Percentiles rank a stretch among this genome's conserved stretches.
Conservation (phyloP, 495 filamentous ascomycete genomes). For the Tuber brumale region DNA sequence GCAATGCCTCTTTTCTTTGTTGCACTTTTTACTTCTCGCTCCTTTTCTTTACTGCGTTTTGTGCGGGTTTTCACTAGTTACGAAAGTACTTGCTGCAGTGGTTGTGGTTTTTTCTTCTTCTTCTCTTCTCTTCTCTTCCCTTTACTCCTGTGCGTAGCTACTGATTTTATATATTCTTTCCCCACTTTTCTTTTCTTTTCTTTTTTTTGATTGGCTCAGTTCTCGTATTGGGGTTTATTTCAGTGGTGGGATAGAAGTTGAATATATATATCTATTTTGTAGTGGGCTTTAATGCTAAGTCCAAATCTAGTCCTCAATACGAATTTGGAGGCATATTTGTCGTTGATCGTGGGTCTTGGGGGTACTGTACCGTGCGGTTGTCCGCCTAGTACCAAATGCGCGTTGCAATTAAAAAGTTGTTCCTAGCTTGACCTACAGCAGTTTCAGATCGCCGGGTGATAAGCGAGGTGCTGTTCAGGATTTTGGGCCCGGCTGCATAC, state of each 20-base stretch:
- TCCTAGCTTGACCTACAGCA: not conserved
- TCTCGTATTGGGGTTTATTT: not conserved
- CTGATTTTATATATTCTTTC: not conserved
- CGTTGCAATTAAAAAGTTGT: not conserved
- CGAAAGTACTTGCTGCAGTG: not conserved
- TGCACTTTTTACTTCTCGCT: not conserved
- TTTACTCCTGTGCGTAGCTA: not conserved
- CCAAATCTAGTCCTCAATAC: not conserved
- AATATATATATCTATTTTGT: not conserved
- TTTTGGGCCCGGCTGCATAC: not conserved
- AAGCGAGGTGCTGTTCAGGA: not conserved
- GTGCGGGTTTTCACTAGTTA: not conserved
- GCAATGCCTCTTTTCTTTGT: not conserved
- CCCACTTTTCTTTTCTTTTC: not conserved
- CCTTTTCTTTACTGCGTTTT: not conserved
- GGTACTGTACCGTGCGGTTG: not conserved
- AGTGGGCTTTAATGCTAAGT: not conserved
- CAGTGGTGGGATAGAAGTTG: not conserved
- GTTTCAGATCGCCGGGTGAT: not conserved
- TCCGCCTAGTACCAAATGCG: not conserved
- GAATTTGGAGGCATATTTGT: not conserved
- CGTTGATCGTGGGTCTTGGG: not conserved
- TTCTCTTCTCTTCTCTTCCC: not conserved
- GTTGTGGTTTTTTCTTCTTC: not conserved
- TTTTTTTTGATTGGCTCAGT: not conserved